Percentiles rank a stretch among this genome's conserved stretches.
phyloP scores from a whole-genome alignment of 305 asterid species.

The Fraxinus nigra region DNA sequence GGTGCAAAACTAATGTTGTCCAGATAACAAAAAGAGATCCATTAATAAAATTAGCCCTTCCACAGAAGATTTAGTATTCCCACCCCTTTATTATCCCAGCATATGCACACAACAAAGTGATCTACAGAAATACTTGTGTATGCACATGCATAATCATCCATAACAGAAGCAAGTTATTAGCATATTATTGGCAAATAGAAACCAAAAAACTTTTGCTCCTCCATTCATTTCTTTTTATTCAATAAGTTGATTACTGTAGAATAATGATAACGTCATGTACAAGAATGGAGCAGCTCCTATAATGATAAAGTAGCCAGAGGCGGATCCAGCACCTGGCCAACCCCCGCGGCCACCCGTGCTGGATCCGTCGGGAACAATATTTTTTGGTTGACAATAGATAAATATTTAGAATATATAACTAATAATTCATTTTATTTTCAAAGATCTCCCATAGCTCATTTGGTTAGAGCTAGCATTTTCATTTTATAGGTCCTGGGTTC shows the following conservation, averaged over 20 bases:
- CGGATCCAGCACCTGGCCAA: too few species aligned
- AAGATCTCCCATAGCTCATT: too few species aligned
- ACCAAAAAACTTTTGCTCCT: not conserved
- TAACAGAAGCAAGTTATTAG: not conserved
- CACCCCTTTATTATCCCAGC: slow-evolving; percentile 2
- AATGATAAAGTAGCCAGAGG: not conserved
- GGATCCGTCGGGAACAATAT: too few species aligned
- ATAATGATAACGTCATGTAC: not conserved
- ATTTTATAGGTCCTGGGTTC: too few species aligned
- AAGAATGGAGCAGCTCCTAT: not conserved
- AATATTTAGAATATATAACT: too few species aligned
- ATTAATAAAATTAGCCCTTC: not conserved
- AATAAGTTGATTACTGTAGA: not conserved
- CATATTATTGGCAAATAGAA: not conserved
- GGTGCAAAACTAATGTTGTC: not conserved
- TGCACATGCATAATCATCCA: not conserved
- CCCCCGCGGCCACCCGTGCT: too few species aligned
- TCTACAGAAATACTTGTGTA: not conserved
- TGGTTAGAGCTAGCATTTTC: too few species aligned
- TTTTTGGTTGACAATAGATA: too few species aligned
- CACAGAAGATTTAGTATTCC: not conserved
- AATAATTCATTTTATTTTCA: too few species aligned
- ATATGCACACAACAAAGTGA: not conserved
- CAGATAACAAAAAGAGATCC: not conserved
- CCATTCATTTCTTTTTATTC: not conserved